Base-by-base conservation (phyloP, 2,329 filamentous ascomycete species). In the Ophiostoma ulmi region DNA sequence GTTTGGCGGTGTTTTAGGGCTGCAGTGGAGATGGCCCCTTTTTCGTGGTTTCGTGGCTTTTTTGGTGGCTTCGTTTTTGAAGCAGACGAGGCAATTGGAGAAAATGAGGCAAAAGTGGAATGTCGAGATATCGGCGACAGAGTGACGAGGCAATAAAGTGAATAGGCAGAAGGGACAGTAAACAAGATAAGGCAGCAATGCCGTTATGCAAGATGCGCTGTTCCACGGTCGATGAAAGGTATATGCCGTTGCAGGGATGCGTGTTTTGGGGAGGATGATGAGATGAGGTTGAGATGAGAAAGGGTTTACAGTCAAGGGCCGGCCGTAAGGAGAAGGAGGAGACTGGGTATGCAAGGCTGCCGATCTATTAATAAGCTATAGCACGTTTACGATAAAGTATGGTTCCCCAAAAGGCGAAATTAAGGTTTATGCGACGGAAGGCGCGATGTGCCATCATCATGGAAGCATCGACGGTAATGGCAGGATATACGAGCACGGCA, bases 71-170 rank as follows among this genome's bases (percentile, higher is more conserved):
- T 61, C 55, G 55, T 31, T 35, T 31, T 63, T 10, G 41, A 44
- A 48, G 44, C 17, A 48, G 44, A 48, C 44, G 17, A n/a, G 17
- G 44, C 20, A 48, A n/a, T 20, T 48, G n/a, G 17, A 20, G 17
- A 48, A 48, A 48, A n/a, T 67, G 65, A 67, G 14, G 65, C 65
- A 44, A 67, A 67, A 67, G 65, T 67, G 65, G 65, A 67, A 67
- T 67, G 65, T 67, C 65, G 65, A 44, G 65, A 67, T 67, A 41
- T 41, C 6, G 35, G n/a, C 52, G 26, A 22, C 52, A 17, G 11
- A 48, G 44, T 48, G 44, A 3, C 44, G 10, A 20, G 17, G 5
- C 44, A 20, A 20, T 7, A 7, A 7, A 20, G 44, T 20, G 5
- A 20, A 48, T 48, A 48, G 8, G 44, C 44, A 48, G 44, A 20